phyloP scores from a whole-genome alignment of 2,329 filamentous ascomycete species.

The Cladobotryum protrusum region DNA sequence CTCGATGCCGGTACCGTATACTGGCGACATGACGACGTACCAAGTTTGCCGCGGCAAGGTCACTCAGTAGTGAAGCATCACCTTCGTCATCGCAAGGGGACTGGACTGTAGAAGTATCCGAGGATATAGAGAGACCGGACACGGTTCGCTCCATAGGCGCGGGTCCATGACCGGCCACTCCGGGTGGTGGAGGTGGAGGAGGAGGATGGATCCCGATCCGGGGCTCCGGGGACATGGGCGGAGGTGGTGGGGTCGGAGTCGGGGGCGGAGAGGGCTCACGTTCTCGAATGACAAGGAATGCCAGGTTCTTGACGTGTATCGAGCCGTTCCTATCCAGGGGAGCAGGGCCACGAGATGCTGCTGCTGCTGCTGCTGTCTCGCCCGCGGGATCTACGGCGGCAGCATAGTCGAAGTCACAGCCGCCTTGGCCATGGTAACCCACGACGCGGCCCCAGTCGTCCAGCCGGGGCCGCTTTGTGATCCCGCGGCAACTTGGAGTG shows the following conservation, averaged over 20 bases:
- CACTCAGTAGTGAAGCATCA: slow-evolving; percentile 31
- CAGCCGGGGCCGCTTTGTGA: slow-evolving; percentile 11
- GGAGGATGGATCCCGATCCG: slow-evolving; percentile 14
- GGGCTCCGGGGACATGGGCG: slow-evolving; percentile 18
- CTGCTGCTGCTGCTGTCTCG: background rate
- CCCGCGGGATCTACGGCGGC: background rate
- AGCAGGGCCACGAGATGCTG: background rate
- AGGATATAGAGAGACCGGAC: slow-evolving; percentile 43
- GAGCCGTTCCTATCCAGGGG: slow-evolving; percentile 16
- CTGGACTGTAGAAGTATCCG: slow-evolving; percentile 30
- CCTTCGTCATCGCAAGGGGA: slow-evolving; percentile 25
- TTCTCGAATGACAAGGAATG: slow-evolving; percentile 36
- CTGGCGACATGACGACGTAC: slow-evolving; percentile 42
- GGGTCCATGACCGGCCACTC: background rate
- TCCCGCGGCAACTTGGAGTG: slow-evolving; percentile 7
- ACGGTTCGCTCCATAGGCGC: slow-evolving; percentile 41
- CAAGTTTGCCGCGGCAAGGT: slow-evolving; percentile 42
- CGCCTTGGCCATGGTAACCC: slow-evolving; percentile 5
- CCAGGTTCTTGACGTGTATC: slow-evolving; percentile 25
- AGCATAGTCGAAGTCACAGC: slow-evolving; percentile 1
- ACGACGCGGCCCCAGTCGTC: slow-evolving; percentile 12
- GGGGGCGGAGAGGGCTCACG: slow-evolving; percentile 16
- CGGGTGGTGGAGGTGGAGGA: slow-evolving; percentile 17
- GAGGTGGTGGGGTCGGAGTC: slow-evolving; percentile 7
- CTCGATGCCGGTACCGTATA: slow-evolving; percentile 35